Evolutionary conservation across 2,329 filamentous ascomycete species (phyloP).

Genomic region (Colletotrichum tanaceti): DNA sequence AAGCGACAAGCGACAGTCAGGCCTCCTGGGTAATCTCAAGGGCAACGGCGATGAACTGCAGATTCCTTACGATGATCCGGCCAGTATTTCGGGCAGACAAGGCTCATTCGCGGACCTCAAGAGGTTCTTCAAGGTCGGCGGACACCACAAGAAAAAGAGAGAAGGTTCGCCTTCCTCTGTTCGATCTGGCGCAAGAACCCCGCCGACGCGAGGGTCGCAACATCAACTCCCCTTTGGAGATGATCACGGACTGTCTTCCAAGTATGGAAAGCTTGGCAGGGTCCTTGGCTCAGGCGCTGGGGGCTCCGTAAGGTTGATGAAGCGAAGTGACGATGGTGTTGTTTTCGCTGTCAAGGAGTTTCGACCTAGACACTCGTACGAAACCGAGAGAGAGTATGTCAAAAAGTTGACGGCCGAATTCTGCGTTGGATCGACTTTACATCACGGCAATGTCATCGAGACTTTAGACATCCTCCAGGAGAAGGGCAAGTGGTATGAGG

Average conservation of each 20-base stretch:
- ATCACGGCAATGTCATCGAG: conserved; percentile 98
- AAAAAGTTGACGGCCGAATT: conserved; percentile 99
- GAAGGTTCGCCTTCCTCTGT: conserved; percentile 72
- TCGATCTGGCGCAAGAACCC: conserved; percentile 61
- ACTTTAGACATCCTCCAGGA: conserved; percentile 97
- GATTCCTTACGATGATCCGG: conserved; percentile 58
- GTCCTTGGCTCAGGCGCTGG: conserved; percentile 94
- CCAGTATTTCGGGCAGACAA: conserved; percentile 65
- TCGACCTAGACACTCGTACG: conserved; percentile 88
- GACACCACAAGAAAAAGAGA: conserved; percentile 76
- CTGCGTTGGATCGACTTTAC: conserved; percentile 95
- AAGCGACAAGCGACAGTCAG: conserved; percentile 64
- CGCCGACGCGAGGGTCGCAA: conserved; percentile 58
- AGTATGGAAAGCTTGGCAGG: conserved; percentile 95
- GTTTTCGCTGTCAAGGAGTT: conserved; percentile 99
- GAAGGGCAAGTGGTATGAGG: conserved; percentile 94
- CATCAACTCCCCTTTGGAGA: conserved; percentile 89
- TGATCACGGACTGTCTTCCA: conserved; percentile 88
- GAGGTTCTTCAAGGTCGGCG: conserved; percentile 90
- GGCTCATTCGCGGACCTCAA: conserved; percentile 95
- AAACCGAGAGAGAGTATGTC: conserved; percentile 93
- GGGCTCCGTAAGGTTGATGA: conserved; percentile 93
- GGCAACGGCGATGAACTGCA: conserved; percentile 58
- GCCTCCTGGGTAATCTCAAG: conserved; percentile 53
- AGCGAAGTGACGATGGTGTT: conserved; percentile 88